phyloP scores from a whole-genome alignment of 495 filamentous ascomycete genomes.

The Podospora pseudocomata region DNA sequence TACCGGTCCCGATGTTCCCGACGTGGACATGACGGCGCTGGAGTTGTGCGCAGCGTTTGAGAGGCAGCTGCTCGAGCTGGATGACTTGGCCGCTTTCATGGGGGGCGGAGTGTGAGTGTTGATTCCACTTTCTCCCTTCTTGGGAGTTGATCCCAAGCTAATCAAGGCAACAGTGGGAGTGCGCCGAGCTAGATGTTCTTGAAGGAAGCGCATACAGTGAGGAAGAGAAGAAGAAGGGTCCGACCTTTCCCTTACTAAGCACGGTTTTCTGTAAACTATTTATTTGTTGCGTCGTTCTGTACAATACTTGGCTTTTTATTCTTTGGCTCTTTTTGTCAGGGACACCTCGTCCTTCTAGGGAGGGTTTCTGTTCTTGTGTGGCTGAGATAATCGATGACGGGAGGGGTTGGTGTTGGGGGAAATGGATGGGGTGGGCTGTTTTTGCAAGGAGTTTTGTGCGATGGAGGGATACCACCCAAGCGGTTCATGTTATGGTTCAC shows the following conservation, averaged over 20 bases:
- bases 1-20: constrained; percentile 27
- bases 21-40: constrained; percentile 47
- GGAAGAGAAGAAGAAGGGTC: background rate
- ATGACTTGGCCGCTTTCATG: constrained; percentile 52
- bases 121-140: constrained; percentile 6
- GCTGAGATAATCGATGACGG: background rate
- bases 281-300: background rate
- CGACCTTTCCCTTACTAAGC: background rate
- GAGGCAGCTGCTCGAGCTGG: constrained; percentile 47
- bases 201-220: background rate
- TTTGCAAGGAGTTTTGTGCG: background rate
- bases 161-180: background rate
- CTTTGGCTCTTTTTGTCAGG: background rate
- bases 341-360: background rate
- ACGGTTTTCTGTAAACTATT: background rate
- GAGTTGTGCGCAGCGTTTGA: constrained; percentile 49
- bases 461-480: background rate
- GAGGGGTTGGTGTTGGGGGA: background rate
- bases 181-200: background rate
- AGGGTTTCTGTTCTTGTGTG: background rate
- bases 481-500: background rate
- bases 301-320: background rate
- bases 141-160: background rate
- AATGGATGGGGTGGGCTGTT: background rate
- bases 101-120: constrained; percentile 46